Base-by-base conservation (phyloP, 176 grass and related monocot genomes). In the Microstegium vimineum region DNA sequence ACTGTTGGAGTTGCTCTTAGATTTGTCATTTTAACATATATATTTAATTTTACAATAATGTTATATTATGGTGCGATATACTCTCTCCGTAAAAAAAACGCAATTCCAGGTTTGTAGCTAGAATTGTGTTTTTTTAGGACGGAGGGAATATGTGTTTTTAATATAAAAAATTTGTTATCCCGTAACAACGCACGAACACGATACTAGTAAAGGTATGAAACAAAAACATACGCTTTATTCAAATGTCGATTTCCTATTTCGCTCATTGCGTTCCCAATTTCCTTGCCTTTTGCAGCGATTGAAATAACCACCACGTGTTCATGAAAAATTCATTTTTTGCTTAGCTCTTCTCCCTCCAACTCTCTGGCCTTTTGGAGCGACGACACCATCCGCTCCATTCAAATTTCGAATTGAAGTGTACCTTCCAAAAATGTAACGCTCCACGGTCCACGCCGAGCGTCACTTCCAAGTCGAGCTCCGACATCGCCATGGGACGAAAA, bases 341-440 rank as follows among this genome's bases (percentile, higher is more conserved):
- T 51, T 20, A 22, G 45, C n/a, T n/a, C n/a, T n/a, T n/a, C n/a
- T n/a, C 66, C 11, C n/a, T 69, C 25, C 60, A 18, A 78, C n/a
- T 43, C 43, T 22, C 26, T 22, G 23, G 14, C 65, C 40, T 62
- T 78, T 71, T 51, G 14, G 20, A 36, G 28, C 37, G 62, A 28
- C 30, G 22, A 73, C 56, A 74, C 5, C 59, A 34, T 7, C 36
- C 64, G 33, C 57, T 52, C 18, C 82, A 36, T 65, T 85, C 72
- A 63, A 85, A 89, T 57, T 85, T 89, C 43, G 13, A 89, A 82
- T 27, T 0, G 10, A 81, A 65, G n/a, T n/a, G n/a, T n/a, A 65
- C 72, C 20, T 77, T 72, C 78, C 65, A 33, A 78, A 90, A 66
- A 13, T 33, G 28, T 14, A 57, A 56, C 54, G 31, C 22, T 69